These are phyloP conservation scores for Barnettozyma salicaria DNA, from an alignment of 805 yeast species.

Conservation along the genomic window DNA sequence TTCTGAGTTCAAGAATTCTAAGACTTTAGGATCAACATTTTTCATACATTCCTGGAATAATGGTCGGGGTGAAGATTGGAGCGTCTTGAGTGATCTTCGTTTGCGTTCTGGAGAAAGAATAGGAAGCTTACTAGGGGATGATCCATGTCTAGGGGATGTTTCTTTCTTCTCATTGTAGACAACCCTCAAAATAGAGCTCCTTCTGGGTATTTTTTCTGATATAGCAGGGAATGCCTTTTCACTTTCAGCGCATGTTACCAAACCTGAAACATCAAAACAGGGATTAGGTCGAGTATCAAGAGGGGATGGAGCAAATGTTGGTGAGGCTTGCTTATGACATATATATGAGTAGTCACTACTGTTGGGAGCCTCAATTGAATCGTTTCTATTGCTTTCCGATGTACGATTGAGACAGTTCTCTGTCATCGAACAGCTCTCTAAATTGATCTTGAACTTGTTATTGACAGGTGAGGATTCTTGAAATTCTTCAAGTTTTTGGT, in stretches of 20 bases:
- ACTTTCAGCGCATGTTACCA: not conserved
- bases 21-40: not conserved
- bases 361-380: too few relatives aligned
- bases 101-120: not conserved
- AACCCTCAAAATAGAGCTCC: constrained; percentile 7
- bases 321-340: too few relatives aligned
- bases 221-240: not conserved
- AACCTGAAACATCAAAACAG: not conserved
- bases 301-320: too few relatives aligned
- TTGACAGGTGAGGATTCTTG: too few relatives aligned
- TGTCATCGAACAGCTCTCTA: too few relatives aligned
- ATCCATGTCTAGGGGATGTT: not conserved
- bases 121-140: constrained; percentile 2
- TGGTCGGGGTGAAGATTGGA: constrained; percentile 2
- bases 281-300: too few relatives aligned
- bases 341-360: too few relatives aligned
- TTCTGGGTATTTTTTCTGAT: constrained; percentile 5
- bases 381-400: too few relatives aligned
- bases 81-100: not conserved
- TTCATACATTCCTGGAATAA: not conserved
- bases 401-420: too few relatives aligned
- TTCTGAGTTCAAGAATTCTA: not conserved
- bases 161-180: constrained; percentile 6
- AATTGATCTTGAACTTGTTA: too few relatives aligned
- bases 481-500: too few relatives aligned